phyloP scores from a whole-genome alignment of 2,329 filamentous ascomycete genomes.

The Fusarium verrucosum region DNA sequence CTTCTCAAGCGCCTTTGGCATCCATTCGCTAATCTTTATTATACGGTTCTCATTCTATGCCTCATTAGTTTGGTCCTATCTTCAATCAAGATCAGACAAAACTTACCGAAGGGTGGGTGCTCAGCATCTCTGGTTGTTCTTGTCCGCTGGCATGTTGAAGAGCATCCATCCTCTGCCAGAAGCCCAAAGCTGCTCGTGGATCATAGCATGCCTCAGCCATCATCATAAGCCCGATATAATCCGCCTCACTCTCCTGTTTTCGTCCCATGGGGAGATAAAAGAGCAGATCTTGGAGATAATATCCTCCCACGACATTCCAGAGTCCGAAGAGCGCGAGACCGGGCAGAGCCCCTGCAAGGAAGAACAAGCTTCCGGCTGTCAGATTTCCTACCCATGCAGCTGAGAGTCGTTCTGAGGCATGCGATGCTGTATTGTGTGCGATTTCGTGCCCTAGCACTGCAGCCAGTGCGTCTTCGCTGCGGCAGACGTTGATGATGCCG shows the following conservation, averaged over 20 bases:
- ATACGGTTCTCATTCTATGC: conserved; percentile 68
- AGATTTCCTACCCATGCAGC: conserved; percentile 62
- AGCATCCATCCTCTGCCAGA: conserved; percentile 74
- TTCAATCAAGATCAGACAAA: background rate
- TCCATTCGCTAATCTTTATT: conserved; percentile 71
- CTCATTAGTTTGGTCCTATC: background rate
- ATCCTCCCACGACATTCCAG: conserved; percentile 57
- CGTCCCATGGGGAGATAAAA: conserved; percentile 74
- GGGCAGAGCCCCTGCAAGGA: conserved; percentile 57
- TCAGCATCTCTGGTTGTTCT: conserved; percentile 74
- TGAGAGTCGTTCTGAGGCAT: conserved; percentile 71
- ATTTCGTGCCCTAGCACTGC: conserved; percentile 83
- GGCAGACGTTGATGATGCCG: conserved; percentile 74
- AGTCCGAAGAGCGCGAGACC: conserved; percentile 51
- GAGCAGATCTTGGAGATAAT: conserved; percentile 66
- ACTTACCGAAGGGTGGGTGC: conserved; percentile 77
- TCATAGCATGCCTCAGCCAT: conserved; percentile 84
- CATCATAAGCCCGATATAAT: conserved; percentile 83
- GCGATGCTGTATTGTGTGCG: conserved; percentile 76
- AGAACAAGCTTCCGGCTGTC: conserved; percentile 59
- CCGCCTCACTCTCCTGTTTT: conserved; percentile 79
- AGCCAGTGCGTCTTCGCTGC: conserved; percentile 74
- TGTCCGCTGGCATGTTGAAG: conserved; percentile 52
- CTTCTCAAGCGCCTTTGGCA: conserved; percentile 66
- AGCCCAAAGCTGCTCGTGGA: conserved; percentile 70